Evolutionary conservation across 148 eudicot species (phyloP).

Genomic region (Oxyria digyna): DNA sequence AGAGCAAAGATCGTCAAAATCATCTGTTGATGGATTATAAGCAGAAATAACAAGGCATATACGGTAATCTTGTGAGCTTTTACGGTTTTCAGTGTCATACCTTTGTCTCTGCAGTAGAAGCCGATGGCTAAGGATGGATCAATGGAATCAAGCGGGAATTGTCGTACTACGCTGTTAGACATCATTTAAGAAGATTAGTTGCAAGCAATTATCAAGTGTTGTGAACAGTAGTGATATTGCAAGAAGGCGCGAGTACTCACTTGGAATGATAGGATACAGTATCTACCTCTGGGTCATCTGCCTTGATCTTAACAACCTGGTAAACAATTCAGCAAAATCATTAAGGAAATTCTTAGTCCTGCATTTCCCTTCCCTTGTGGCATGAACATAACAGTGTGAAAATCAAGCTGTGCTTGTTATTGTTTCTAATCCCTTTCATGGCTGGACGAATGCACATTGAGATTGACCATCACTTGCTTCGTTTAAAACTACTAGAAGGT

Average conservation of each 20-base stretch:
- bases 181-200: not conserved
- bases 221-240: not conserved
- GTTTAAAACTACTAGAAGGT: not conserved
- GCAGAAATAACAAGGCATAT: too few species aligned
- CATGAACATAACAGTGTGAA: not conserved
- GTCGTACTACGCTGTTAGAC: slow-evolving; percentile 40
- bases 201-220: not conserved
- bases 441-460: not conserved
- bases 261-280: slow-evolving; percentile 87
- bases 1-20: slow-evolving; percentile 65
- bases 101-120: slow-evolving; percentile 77
- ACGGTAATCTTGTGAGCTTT: too few species aligned
- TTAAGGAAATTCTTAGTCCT: not conserved
- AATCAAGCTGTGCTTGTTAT: too few species aligned
- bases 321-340: not conserved
- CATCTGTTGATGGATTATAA: slow-evolving; percentile 26
- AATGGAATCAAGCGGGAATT: slow-evolving; percentile 60
- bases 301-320: slow-evolving; percentile 54
- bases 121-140: slow-evolving; percentile 91
- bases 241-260: slow-evolving; percentile 25
- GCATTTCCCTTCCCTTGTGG: not conserved
- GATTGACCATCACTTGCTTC: not conserved
- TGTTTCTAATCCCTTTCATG: not conserved
- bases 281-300: slow-evolving; percentile 54
- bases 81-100: slow-evolving; percentile 17